Evolutionary conservation across 2,329 filamentous ascomycete species (phyloP).

Genomic region (Coniochaeta ligniaria): DNA sequence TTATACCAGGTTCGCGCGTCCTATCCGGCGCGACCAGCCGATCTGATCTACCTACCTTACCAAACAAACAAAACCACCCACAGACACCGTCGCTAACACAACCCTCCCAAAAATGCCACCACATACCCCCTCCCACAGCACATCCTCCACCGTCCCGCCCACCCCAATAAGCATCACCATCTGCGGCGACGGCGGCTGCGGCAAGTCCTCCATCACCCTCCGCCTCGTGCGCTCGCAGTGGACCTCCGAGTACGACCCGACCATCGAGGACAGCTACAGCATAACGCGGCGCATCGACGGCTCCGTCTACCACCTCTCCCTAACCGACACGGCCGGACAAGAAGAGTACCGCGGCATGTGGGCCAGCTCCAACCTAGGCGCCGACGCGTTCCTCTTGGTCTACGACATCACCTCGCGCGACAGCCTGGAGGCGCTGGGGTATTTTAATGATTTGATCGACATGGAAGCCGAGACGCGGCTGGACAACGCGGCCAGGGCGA

Average conservation of each 20-base stretch:
- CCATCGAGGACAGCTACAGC: slow-evolving; percentile 78
- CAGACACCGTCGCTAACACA: not conserved
- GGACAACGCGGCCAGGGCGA: slow-evolving; percentile 52
- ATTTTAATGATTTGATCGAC: slow-evolving; percentile 78
- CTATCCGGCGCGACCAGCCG: not conserved
- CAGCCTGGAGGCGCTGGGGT: slow-evolving; percentile 64
- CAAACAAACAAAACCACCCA: not conserved
- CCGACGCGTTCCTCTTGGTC: slow-evolving; percentile 78
- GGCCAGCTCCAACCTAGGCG: slow-evolving; percentile 69
- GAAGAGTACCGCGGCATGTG: slow-evolving; percentile 86
- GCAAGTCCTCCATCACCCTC: slow-evolving; percentile 79
- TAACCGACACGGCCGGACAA: slow-evolving; percentile 83
- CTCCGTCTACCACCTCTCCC: slow-evolving; percentile 68
- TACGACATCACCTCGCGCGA: slow-evolving; percentile 74
- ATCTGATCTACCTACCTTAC: not conserved
- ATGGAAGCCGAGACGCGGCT: slow-evolving; percentile 68
- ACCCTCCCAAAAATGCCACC: not conserved
- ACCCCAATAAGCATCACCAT: slow-evolving; percentile 69
- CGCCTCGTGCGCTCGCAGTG: slow-evolving; percentile 76
- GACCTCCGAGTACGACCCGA: slow-evolving; percentile 77
- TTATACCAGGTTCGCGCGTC: not conserved
- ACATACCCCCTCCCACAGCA: not conserved
- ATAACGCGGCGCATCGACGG: slow-evolving; percentile 76
- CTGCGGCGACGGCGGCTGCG: slow-evolving; percentile 78
- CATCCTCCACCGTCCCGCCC: slow-evolving; percentile 17